phyloP scores from a whole-genome alignment of 306 rosid species.

The Lathyrus tuberosus region DNA sequence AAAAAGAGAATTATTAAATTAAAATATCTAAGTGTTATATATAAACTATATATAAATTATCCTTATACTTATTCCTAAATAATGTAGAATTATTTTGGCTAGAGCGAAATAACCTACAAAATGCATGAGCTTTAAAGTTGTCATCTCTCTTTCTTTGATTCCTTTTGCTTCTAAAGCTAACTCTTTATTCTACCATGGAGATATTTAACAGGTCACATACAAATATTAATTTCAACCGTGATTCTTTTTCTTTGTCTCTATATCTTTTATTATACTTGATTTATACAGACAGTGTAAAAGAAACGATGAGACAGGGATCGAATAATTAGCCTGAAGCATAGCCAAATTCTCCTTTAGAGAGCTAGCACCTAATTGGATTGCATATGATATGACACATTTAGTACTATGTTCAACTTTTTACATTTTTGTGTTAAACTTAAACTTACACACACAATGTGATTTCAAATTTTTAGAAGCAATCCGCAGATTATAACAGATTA shows the following conservation, averaged over 20 bases:
- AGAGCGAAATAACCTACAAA: too few relatives aligned
- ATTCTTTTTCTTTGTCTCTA: background rate
- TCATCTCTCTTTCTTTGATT: constrained; percentile 31
- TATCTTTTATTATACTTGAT: background rate
- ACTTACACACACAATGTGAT: too few relatives aligned
- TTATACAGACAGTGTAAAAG: background rate
- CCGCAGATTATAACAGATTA: too few relatives aligned
- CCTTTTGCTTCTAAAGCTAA: constrained; percentile 22
- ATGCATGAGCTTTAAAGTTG: constrained; percentile 2
- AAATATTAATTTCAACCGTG: background rate
- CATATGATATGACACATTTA: background rate
- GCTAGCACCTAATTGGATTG: background rate
- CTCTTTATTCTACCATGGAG: constrained; percentile 2
- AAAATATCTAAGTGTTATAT: too few relatives aligned
- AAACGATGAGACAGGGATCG: background rate
- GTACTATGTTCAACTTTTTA: background rate
- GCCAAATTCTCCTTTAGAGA: background rate
- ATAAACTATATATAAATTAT: too few relatives aligned
- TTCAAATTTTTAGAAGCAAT: too few relatives aligned
- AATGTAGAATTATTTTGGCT: too few relatives aligned
- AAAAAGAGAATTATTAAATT: too few relatives aligned
- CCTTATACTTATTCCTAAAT: too few relatives aligned
- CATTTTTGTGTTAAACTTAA: background rate
- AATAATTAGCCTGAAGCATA: background rate
- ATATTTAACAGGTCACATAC: constrained; percentile 9